A percentile compares a stretch with the other conserved stretches of the same genome.
Evolutionary conservation across 2,329 filamentous ascomycete genomes (phyloP).

Genomic region (Cladosporium colombiae): DNA sequence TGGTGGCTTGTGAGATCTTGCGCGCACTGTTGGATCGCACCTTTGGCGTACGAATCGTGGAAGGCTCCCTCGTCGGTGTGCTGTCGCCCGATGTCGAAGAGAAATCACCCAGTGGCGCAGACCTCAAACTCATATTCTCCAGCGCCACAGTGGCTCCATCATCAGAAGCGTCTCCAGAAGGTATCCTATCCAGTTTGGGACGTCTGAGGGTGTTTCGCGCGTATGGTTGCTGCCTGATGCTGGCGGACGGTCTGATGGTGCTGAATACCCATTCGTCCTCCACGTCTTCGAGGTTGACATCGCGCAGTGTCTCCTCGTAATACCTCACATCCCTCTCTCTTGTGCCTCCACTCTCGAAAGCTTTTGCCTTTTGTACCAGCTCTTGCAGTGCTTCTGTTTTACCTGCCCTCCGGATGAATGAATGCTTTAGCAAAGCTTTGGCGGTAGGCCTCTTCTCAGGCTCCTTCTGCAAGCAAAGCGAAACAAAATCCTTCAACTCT

Average conservation of each 20-base stretch:
- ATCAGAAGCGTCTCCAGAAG: slow-evolving; percentile 41
- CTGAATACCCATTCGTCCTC: slow-evolving; percentile 95
- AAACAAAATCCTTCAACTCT: slow-evolving; percentile 92
- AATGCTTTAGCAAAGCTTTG: slow-evolving; percentile 82
- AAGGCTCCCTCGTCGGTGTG: slow-evolving; percentile 32
- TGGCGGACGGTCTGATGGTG: slow-evolving; percentile 71
- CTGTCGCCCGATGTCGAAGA: slow-evolving; percentile 22
- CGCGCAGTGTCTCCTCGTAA: slow-evolving; percentile 83
- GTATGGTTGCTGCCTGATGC: slow-evolving; percentile 53
- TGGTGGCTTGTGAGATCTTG: slow-evolving; percentile 43
- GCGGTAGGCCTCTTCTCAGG: slow-evolving; percentile 81
- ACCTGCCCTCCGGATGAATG: slow-evolving; percentile 83
- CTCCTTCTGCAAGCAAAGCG: slow-evolving; percentile 89
- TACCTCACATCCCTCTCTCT: slow-evolving; percentile 64
- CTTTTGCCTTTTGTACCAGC: slow-evolving; percentile 77
- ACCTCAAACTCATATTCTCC: slow-evolving; percentile 46
- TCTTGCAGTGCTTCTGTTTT: slow-evolving; percentile 88
- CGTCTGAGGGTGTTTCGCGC: slow-evolving; percentile 50
- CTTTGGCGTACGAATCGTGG: slow-evolving; percentile 42
- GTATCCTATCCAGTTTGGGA: slow-evolving; percentile 49
- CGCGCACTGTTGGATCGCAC: slow-evolving; percentile 35
- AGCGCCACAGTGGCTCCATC: slow-evolving; percentile 42
- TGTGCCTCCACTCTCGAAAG: slow-evolving; percentile 64
- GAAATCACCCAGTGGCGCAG: slow-evolving; percentile 42
- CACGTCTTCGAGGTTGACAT: slow-evolving; percentile 55